phyloP scores from a whole-genome alignment of 352 stramenopile genomes.

The Phytophthora podocarpi region DNA sequence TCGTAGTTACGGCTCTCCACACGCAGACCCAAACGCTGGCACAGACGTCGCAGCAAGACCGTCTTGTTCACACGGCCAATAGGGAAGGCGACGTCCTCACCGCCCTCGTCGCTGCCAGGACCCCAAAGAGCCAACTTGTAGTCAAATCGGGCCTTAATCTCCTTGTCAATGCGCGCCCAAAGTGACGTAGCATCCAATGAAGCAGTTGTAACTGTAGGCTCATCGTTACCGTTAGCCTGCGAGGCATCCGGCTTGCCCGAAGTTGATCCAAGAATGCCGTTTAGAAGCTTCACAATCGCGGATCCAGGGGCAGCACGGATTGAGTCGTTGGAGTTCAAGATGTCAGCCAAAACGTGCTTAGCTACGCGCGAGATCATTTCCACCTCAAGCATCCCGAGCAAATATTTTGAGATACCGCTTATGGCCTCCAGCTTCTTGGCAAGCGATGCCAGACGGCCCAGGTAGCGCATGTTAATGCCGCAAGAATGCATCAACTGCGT shows the following conservation, averaged over 20 bases:
- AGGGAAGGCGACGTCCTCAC: constrained; percentile 14
- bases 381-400: constrained; percentile 94
- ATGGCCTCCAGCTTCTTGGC: constrained; percentile 89
- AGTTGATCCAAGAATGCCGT: constrained; percentile 75
- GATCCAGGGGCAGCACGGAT: constrained; percentile 72
- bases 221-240: constrained; percentile 28
- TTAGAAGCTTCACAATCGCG: constrained; percentile 85
- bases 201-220: constrained; percentile 12
- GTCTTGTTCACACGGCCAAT: constrained; percentile 72
- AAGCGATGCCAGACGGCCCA: constrained; percentile 91
- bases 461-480: constrained; percentile 97
- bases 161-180: constrained; percentile 61
- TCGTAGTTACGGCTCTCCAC: constrained; percentile 92
- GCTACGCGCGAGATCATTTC: constrained; percentile 95
- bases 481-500: constrained; percentile 95
- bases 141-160: constrained; percentile 80
- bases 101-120: constrained; percentile 19
- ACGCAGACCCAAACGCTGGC: constrained; percentile 92
- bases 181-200: constrained; percentile 49
- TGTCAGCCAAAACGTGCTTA: constrained; percentile 87
- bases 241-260: constrained; percentile 10
- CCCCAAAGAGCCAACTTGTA: constrained; percentile 82
- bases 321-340: constrained; percentile 66
- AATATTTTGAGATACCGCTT: constrained; percentile 90
- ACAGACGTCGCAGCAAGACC: constrained; percentile 92